Base-by-base conservation (phyloP, 108 stramenopile species). In the Cyclotella baltica region DNA sequence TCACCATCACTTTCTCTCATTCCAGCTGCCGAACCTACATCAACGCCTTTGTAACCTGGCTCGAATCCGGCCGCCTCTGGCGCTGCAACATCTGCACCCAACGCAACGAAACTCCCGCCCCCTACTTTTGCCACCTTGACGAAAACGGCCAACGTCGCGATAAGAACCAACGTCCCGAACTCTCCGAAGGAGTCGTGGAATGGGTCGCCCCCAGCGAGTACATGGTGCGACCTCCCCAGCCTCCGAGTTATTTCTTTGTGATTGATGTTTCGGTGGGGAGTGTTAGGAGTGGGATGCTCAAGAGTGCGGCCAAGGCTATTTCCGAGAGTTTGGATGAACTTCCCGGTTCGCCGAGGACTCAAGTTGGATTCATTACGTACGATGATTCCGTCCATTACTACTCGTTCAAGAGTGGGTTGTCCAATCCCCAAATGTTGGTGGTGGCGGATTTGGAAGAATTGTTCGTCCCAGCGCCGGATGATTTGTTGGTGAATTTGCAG, bases 191-290 rank as follows among this genome's bases (percentile, higher is more conserved):
- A 10, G 86, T 92, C 65, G 96, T 98, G 16, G 98, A 98, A 77
- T 88, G 93, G 68, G 76, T 98, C 48, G 99, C 99, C 33, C 98
- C 98, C 1, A 83, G 85, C 31, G 98, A 99, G 78, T 99, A 99
- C 91, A 99, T 98, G 98, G 98, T 99, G 5, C 96, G 99, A 30
- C 96, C 99, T 28, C 99, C 99, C 1, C 98, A 98, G 76, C 96
- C 98, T 23, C 98, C 98, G 19, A 88, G 92, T 51, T 99, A 96
- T 82, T 93, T 98, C 73, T 98, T 98, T 78, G 97, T 98, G 27
- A 70, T 99, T 51, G 99, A 98, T 83, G 99, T 98, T 6, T 91
- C 90, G 63, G 91, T 84, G 1, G 73, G 83, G n/a, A 94, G 98
- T 13, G 97, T 97, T 4, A 78, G 82, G 28, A 89, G 84, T 57